A percentile compares a stretch with the other conserved stretches of the same genome.
These are phyloP conservation scores for Myxozyma melibiosi DNA, from an alignment of 805 yeast genomes.

Conservation along the genomic window DNA sequence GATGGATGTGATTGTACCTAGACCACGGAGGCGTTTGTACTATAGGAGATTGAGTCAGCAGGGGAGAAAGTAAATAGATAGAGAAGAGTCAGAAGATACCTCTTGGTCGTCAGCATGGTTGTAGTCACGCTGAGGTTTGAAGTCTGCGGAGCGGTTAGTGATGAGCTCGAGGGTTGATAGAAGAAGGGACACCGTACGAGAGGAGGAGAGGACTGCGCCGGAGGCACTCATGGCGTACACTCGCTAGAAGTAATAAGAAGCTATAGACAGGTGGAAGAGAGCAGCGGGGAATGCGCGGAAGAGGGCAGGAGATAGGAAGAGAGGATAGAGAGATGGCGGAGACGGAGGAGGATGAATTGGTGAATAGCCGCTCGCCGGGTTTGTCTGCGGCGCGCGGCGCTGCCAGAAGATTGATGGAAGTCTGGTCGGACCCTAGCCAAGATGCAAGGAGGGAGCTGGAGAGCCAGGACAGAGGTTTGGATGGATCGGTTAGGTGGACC, in stretches of 20 bases:
- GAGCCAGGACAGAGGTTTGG: no score
- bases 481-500: no score
- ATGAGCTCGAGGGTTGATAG: neutral
- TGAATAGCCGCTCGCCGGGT: no score
- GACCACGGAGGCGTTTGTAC: constrained; percentile 62
- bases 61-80: neutral
- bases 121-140: constrained; percentile 39
- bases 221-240: constrained; percentile 18
- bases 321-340: no score
- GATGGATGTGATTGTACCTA: constrained; percentile 36
- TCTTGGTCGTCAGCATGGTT: constrained; percentile 45
- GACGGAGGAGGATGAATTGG: no score
- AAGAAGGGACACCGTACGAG: constrained; percentile 15
- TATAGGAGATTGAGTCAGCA: constrained; percentile 34
- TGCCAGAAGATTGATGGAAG: no score
- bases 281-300: neutral
- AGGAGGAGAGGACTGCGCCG: constrained; percentile 12
- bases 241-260: no score
- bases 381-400: no score
- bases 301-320: no score
- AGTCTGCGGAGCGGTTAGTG: constrained; percentile 12
- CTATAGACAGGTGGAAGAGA: neutral
- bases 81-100: neutral
- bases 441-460: no score
- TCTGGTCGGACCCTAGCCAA: no score